A percentile compares a stretch with the other conserved stretches of the same genome.
phyloP scores from a whole-genome alignment of 306 rosid genomes.

The Fragaria iinumae region DNA sequence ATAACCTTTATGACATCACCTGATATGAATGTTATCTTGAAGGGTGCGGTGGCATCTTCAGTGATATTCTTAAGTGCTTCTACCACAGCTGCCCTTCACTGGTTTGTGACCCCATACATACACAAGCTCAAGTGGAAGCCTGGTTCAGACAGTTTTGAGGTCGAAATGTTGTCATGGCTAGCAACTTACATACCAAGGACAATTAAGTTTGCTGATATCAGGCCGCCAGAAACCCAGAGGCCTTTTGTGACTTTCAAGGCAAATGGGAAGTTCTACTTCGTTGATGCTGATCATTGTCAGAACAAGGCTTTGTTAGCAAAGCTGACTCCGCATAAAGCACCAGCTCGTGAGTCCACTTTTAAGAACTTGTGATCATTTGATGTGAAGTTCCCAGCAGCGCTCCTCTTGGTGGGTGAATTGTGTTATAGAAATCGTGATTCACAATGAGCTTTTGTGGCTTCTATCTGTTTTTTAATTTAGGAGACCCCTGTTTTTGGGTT shows the following conservation, averaged over 20 bases:
- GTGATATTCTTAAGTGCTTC: slow-evolving; percentile 75
- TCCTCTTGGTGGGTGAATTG: slow-evolving; percentile 3
- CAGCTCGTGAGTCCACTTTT: slow-evolving; percentile 48
- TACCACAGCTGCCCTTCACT: slow-evolving; percentile 72
- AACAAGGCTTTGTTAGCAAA: slow-evolving; percentile 80
- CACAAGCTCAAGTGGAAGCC: slow-evolving; percentile 89
- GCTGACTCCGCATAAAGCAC: slow-evolving; percentile 57
- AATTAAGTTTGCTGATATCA: slow-evolving; percentile 71
- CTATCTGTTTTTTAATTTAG: neutral
- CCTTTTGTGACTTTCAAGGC: slow-evolving; percentile 88
- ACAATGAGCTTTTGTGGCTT: slow-evolving; percentile 6
- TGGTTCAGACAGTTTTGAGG: slow-evolving; percentile 81
- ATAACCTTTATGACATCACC: slow-evolving; percentile 94
- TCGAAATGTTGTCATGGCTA: slow-evolving; percentile 83
- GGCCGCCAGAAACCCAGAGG: slow-evolving; percentile 66
- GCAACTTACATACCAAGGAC: slow-evolving; percentile 52
- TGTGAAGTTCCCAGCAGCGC: neutral
- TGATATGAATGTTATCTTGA: slow-evolving; percentile 84
- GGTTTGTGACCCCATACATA: slow-evolving; percentile 83
- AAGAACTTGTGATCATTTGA: slow-evolving; percentile 53
- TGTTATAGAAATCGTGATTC: neutral
- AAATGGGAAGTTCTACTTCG: slow-evolving; percentile 66
- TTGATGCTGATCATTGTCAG: slow-evolving; percentile 75
- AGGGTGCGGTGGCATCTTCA: slow-evolving; percentile 84
- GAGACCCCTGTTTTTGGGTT: neutral